A percentile compares a stretch with the other conserved stretches of the same genome.
phyloP scores from a whole-genome alignment of 2,329 filamentous ascomycete genomes.

The Dothistroma septosporum region DNA sequence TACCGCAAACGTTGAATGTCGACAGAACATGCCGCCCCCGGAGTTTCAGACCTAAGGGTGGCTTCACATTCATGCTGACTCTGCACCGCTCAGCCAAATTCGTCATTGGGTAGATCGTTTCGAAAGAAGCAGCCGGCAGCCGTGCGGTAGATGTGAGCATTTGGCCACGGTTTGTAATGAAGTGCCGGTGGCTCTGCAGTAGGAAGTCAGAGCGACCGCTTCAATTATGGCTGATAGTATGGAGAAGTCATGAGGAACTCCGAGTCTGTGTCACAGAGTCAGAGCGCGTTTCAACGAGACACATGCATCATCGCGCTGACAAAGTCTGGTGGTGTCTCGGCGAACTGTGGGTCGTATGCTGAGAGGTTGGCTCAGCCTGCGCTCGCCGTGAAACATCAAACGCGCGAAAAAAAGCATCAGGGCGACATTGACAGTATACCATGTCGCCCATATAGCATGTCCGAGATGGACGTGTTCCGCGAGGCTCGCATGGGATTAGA shows the following conservation, averaged over 20 bases:
- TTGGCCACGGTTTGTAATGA: slow-evolving; percentile 21
- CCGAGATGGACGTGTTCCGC: slow-evolving; percentile 20
- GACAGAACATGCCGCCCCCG: neutral
- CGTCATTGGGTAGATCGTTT: slow-evolving; percentile 13
- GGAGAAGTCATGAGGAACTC: slow-evolving; percentile 27
- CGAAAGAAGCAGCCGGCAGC: slow-evolving; percentile 23
- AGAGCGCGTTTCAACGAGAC: slow-evolving; percentile 14
- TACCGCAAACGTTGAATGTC: neutral
- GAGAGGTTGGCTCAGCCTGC: slow-evolving; percentile 13
- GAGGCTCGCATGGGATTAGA: slow-evolving; percentile 20
- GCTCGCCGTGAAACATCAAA: neutral
- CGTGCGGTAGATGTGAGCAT: slow-evolving; percentile 14
- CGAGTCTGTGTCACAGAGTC: slow-evolving; percentile 19
- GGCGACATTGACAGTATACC: slow-evolving; percentile 19
- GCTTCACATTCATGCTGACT: neutral
- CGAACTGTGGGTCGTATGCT: slow-evolving; percentile 22
- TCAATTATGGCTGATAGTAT: slow-evolving; percentile 20
- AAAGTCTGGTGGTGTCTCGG: slow-evolving; percentile 13
- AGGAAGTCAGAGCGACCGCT: slow-evolving; percentile 10
- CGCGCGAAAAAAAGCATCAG: neutral
- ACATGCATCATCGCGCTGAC: neutral
- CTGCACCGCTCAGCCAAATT: neutral
- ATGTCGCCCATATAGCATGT: slow-evolving; percentile 27
- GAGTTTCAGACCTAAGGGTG: neutral
- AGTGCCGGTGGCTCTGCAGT: slow-evolving; percentile 10